Percentiles rank a stretch among this genome's conserved stretches.
These are phyloP conservation scores for Rhinocladiella similis DNA, from an alignment of 2,329 filamentous ascomycete genomes.

Conservation along the genomic window DNA sequence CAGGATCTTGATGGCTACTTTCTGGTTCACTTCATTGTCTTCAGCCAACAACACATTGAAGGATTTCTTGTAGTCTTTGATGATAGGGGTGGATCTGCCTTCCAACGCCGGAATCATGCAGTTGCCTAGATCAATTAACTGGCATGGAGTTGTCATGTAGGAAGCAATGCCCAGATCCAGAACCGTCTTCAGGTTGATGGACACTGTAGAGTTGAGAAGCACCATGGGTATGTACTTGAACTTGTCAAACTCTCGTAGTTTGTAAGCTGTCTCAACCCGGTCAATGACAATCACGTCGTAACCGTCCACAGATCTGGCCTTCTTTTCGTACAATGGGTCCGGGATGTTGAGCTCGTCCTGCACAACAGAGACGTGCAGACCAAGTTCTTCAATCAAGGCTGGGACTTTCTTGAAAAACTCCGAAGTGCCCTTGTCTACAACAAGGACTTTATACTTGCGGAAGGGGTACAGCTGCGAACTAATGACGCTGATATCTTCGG, in stretches of 20 bases:
- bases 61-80: slow-evolving; percentile 90
- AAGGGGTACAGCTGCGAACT: slow-evolving; percentile 86
- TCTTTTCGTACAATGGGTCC: slow-evolving; percentile 54
- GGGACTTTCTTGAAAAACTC: slow-evolving; percentile 74
- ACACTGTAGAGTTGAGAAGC: slow-evolving; percentile 81
- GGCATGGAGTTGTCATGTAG: slow-evolving; percentile 96
- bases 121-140: slow-evolving; percentile 90
- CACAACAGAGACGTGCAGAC: slow-evolving; percentile 81
- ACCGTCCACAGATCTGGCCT: slow-evolving; percentile 56
- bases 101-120: slow-evolving; percentile 95
- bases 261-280: slow-evolving; percentile 85
- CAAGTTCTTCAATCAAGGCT: slow-evolving; percentile 74
- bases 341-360: slow-evolving; percentile 69
- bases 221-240: slow-evolving; percentile 99
- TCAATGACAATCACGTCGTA: slow-evolving; percentile 98
- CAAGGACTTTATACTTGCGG: slow-evolving; percentile 85
- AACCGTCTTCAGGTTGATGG: slow-evolving; percentile 89
- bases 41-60: slow-evolving; percentile 95
- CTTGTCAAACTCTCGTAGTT: slow-evolving; percentile 81
- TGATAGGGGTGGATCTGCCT: slow-evolving; percentile 84
- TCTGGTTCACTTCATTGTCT: slow-evolving; percentile 96
- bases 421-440: slow-evolving; percentile 88
- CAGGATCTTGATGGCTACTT: slow-evolving; percentile 91
- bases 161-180: slow-evolving; percentile 96
- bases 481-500: slow-evolving; percentile 74